A percentile compares a stretch with the other conserved stretches of the same genome.
These are phyloP conservation scores for Melaleuca quinquenervia DNA, from an alignment of 345 rosid species.

Conservation along the genomic window DNA sequence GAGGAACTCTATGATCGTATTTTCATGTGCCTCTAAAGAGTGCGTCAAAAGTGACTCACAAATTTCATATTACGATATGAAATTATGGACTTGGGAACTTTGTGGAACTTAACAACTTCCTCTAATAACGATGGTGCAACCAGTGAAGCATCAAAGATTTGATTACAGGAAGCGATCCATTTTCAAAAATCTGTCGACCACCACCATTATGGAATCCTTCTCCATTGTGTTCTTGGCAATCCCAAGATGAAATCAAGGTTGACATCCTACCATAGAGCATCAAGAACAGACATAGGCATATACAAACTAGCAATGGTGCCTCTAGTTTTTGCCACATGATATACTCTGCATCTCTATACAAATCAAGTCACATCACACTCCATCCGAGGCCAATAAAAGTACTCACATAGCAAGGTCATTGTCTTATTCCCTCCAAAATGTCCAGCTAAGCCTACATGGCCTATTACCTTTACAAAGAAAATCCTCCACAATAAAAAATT, in stretches of 20 bases:
- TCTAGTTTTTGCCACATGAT: background rate
- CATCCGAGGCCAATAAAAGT: background rate
- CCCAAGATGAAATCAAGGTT: background rate
- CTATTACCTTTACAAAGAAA: background rate
- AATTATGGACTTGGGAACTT: background rate
- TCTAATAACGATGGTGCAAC: background rate
- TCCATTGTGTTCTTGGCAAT: background rate
- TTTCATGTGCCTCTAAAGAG: background rate
- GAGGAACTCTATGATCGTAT: background rate
- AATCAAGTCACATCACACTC: background rate
- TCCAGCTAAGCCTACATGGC: background rate
- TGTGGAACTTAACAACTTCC: background rate
- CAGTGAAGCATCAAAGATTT: background rate
- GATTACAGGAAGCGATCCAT: background rate
- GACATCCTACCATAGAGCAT: background rate
- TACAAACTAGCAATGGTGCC: background rate
- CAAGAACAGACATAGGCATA: background rate
- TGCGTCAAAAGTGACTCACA: background rate
- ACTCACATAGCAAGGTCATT: background rate
- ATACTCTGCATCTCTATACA: background rate
- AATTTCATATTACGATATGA: background rate
- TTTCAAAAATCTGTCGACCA: background rate
- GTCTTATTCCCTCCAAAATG: background rate
- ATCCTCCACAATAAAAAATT: background rate
- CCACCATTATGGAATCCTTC: background rate